Evolutionary conservation across 2,329 filamentous ascomycete genomes (phyloP).

Genomic region (Aspergillus hortae): DNA sequence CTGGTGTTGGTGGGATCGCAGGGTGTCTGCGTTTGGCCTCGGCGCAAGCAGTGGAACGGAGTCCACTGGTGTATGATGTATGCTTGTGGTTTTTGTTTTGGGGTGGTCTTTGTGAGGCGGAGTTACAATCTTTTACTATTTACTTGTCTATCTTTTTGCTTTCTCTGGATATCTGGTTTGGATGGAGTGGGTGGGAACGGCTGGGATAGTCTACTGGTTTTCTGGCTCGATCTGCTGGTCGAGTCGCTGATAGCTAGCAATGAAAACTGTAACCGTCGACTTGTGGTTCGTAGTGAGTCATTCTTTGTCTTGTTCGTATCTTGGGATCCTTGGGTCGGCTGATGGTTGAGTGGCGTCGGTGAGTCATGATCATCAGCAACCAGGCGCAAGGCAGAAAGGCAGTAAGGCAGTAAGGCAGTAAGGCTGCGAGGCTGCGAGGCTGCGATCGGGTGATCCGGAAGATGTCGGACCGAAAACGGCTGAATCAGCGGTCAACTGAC

Average conservation of each 20-base stretch:
- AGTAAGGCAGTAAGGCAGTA: neutral
- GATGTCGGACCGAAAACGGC: neutral
- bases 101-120: constrained; percentile 18
- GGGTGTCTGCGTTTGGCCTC: constrained; percentile 20
- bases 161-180: constrained; percentile 15
- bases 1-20: constrained; percentile 22
- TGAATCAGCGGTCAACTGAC: neutral
- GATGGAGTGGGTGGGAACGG: constrained; percentile 17
- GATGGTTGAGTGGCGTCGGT: neutral
- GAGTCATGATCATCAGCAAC: neutral
- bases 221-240: neutral
- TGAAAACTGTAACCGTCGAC: neutral
- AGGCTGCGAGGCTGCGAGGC: neutral
- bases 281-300: too few species aligned
- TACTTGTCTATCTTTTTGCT: constrained; percentile 11
- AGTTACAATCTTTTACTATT: constrained; percentile 19
- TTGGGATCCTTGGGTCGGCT: neutral
- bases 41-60: constrained; percentile 19
- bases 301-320: neutral
- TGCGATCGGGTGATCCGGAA: neutral
- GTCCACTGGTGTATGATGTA: constrained; percentile 29
- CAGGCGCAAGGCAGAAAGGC: neutral
- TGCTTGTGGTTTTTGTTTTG: constrained; percentile 12
- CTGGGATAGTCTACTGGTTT: neutral
- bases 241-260: neutral